These are phyloP conservation scores for Lycium ferocissimum DNA, from an alignment of 257 asterid species.

Conservation along the genomic window DNA sequence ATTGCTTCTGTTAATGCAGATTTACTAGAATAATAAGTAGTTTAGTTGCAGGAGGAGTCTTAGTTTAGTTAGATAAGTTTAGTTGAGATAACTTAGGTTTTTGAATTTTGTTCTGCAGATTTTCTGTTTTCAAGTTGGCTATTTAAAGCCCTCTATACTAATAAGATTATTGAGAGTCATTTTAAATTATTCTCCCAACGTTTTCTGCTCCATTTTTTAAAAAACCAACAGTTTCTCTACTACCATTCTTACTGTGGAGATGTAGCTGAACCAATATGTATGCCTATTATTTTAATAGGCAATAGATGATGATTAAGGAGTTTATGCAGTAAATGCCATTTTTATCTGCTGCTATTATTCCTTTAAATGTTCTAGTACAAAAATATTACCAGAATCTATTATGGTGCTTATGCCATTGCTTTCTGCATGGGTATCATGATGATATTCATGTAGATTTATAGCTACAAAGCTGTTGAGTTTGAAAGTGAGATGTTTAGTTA, in stretches of 20 bases:
- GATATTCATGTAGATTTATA: not conserved
- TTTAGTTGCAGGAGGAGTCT: no score
- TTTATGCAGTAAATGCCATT: constrained; percentile 4
- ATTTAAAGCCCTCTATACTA: no score
- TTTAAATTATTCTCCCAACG: no score
- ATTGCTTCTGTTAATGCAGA: no score
- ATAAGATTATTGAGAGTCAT: no score
- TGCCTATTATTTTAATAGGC: not conserved
- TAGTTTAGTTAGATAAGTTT: no score
- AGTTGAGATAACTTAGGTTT: no score
- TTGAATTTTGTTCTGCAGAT: no score
- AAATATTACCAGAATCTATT: not conserved
- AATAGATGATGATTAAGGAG: constrained; percentile 10
- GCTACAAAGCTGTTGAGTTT: constrained; percentile 15
- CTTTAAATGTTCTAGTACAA: not conserved
- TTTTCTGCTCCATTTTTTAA: no score
- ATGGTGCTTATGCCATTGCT: not conserved
- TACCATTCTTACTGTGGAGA: not conserved
- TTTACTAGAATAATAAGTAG: no score
- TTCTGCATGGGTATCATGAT: not conserved
- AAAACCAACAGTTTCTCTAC: not conserved
- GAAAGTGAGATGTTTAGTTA: not conserved
- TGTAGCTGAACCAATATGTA: not conserved
- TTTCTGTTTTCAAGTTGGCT: no score
- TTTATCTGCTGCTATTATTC: not conserved